Base-by-base conservation (phyloP, 345 rosid genomes). In the Rubroshorea leprosula region DNA sequence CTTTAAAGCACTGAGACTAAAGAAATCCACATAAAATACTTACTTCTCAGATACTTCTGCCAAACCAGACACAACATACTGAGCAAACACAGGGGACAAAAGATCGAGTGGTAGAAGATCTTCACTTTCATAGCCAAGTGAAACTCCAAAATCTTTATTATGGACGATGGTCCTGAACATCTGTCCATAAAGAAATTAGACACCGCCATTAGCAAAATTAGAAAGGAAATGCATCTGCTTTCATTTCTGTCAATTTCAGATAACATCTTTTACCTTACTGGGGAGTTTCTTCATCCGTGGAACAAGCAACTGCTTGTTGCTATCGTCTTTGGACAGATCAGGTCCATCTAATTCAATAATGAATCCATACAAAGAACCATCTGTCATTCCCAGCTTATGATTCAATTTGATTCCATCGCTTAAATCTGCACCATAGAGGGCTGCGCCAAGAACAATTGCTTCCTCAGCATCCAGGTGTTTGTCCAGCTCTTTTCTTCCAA, bases 401-500 rank as follows among this genome's bases (percentile, higher is more conserved):
- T 94, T 82, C 82, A 90, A 76, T 73, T 87, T 90, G 67, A 94
- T 94, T 67, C 97, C 96, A 82, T 94, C 99, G 70, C 99, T 94
- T 67, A 94, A 62, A 79, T 94, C 90, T 62, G 99, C 99, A 62
- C 97, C 97, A 80, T 77, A 84, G 43, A 94, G 71, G n/a, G 99
- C 63, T 24, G 95, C 70, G 63, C 99, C 99, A 31, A 94, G 96
- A 77, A 83, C 99, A 68, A 85, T 80, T 49, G 97, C 99, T 76
- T 94, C 99, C 76, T 94, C 99, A 60, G 99, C 96, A 82, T 94
- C 99, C 57, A 94, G 77, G 84, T 94, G 99, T 69, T 76, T 94
- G 82, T 81, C 99, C 68, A 94, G 78, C 54, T 82, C 95, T 70
- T 76, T 85, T 75, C 86, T 87, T 64, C 93, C 96, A 56, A 94